Base-by-base conservation (phyloP, 2,329 filamentous ascomycete genomes). In the Arthrobotrys pseudoclavata region DNA sequence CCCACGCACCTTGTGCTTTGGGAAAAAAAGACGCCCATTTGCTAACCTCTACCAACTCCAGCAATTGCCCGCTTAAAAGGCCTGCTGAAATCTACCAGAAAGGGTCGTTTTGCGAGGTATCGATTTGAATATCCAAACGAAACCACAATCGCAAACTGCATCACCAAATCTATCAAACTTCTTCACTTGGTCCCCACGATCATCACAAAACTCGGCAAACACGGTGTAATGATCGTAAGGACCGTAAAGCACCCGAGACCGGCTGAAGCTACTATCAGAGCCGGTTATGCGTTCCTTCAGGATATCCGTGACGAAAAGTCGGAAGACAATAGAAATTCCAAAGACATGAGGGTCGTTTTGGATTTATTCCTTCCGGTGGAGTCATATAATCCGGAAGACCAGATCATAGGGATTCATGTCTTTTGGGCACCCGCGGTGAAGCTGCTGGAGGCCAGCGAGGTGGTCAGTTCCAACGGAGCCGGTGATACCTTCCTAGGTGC, bases 401-500 rank as follows among this genome's bases (percentile, higher is more conserved):
- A 45, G 6, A 52, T 63, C 3, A 42, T 70, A 7, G 72, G 72
- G 1, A 42, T 70, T 4, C 45, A 69, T 7, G 22, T 76, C 34
- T 9, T 31, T 18, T 76, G 72, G 72, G 31, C 60, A 15, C 48
- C 60, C 6, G 66, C 60, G 0, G 13, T 50, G 26, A 24, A 15
- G 1, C 0, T 26, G 5, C 42, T 45, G 13, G 18, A 34, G 3
- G 15, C 3, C 4, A 5, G 20, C 4, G 10, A 48, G 2, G 12
- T 69, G 0, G 53, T 77, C 2, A 71, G 52, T 13, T 62, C 74
- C 24, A 77, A 77, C 34, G 74, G 74, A 1, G 74, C 67, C 15
- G 74, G 74, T 5, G 74, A 77, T 52, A 77, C 67, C 6, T 71
- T 77, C 31, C 37, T 77, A 37, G 74, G 74, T 7, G 47, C 52